Percentiles rank a stretch among this genome's conserved stretches.
phyloP scores from a whole-genome alignment of 148 eudicot species.

The Rhododendron molle region DNA sequence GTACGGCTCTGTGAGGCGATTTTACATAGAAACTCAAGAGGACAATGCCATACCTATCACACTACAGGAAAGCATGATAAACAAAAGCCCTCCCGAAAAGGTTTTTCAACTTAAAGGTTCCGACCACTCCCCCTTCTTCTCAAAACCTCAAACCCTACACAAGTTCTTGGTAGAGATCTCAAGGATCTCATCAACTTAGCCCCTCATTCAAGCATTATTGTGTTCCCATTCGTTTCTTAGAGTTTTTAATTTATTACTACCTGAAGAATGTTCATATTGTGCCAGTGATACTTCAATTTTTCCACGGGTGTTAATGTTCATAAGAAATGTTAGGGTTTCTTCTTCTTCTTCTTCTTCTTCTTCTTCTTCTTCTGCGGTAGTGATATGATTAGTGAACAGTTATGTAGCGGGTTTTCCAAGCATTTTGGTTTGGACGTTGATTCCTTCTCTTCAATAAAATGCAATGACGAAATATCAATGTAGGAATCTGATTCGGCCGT shows the following conservation, averaged over 20 bases:
- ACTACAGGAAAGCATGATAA: conserved; percentile 61
- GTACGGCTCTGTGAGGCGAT: conserved; percentile 70
- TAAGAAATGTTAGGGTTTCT: not conserved
- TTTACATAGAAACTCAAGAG: conserved; percentile 69
- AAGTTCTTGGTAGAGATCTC: conserved; percentile 69
- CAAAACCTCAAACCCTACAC: conserved; percentile 91
- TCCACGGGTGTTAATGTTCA: not conserved
- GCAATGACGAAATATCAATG: not conserved
- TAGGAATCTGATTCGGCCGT: not conserved
- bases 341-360: not conserved
- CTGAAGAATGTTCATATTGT: not conserved
- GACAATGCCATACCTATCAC: conserved; percentile 63
- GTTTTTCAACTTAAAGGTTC: conserved; percentile 77
- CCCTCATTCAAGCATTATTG: not conserved
- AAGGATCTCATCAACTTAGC: conserved; percentile 28
- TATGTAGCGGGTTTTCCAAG: not conserved
- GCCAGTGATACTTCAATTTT: not conserved
- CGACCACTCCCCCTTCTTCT: conserved; percentile 95
- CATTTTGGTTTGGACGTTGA: not conserved
- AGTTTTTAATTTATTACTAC: not conserved
- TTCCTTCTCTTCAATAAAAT: not conserved
- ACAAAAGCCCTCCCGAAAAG: conserved; percentile 59
- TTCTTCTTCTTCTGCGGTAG: not conserved
- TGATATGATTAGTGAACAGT: not conserved
- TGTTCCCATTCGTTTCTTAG: not conserved